Conservation (phyloP, 2,329 filamentous ascomycete genomes). For the Aureobasidium mangrovei region DNA sequence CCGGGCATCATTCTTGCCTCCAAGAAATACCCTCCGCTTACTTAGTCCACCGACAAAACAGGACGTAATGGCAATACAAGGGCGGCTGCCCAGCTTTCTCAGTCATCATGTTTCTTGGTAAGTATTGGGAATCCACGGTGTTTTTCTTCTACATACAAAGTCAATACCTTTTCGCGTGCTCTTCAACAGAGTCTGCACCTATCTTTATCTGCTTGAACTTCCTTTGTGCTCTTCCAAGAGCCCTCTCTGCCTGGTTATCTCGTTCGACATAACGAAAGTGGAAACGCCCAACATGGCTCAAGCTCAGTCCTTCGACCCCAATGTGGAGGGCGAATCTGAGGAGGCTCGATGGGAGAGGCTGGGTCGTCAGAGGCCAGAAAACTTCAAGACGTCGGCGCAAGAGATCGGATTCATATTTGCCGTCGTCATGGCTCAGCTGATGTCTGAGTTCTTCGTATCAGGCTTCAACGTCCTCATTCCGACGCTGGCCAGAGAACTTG, state of each 20-base stretch:
- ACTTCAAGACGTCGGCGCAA: constrained; percentile 44
- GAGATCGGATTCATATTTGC: constrained; percentile 56
- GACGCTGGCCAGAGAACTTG: constrained; percentile 50
- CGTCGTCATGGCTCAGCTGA: constrained; percentile 24
- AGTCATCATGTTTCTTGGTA: background rate
- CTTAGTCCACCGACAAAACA: background rate
- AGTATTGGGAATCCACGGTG: background rate
- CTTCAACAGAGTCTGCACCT: too few relatives aligned
- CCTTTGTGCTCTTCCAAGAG: background rate
- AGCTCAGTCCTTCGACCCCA: background rate
- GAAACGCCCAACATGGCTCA: background rate
- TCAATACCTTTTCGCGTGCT: background rate
- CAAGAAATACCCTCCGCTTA: background rate
- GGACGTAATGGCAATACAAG: background rate
- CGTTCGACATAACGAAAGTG: background rate
- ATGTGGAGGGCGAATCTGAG: background rate
- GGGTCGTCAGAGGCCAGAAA: constrained; percentile 52
- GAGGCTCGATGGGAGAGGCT: constrained; percentile 43
- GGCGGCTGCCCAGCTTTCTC: background rate
- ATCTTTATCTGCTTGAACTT: background rate
- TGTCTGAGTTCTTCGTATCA: constrained; percentile 62
- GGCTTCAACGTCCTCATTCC: constrained; percentile 66
- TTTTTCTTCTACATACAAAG: background rate
- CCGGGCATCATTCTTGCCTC: background rate
- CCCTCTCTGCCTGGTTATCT: background rate